Evolutionary conservation across 192 early-diverging fungal species (phyloP).

Genomic region (Dispira simplex): DNA sequence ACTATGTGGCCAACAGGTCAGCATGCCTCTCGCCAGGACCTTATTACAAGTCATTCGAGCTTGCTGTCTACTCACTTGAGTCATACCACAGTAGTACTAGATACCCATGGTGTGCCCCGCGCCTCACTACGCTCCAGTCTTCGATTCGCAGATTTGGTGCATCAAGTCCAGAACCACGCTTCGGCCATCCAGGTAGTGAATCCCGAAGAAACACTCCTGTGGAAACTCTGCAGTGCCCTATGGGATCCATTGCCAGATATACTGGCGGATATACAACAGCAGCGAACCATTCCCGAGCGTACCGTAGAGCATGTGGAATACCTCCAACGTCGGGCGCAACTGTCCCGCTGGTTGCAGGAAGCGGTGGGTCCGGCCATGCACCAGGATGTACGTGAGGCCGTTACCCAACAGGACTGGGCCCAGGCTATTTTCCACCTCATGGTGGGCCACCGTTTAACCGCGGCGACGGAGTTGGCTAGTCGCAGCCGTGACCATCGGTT

Average conservation of each 20-base stretch:
- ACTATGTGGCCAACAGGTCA: neutral
- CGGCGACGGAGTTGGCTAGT: conserved; percentile 47
- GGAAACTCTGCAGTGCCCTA: conserved; percentile 36
- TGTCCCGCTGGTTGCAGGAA: conserved; percentile 48
- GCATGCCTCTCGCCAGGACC: neutral
- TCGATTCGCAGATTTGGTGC: conserved; percentile 7
- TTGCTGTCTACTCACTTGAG: conserved; percentile 2
- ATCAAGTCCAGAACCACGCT: neutral
- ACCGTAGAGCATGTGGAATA: conserved; percentile 14
- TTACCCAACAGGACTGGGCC: conserved; percentile 16
- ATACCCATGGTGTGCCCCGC: conserved; percentile 2
- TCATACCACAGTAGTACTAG: neutral
- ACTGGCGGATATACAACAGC: neutral
- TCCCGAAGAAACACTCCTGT: conserved; percentile 23
- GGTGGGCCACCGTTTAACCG: conserved; percentile 38
- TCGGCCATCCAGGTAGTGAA: neutral
- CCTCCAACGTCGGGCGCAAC: conserved; percentile 32
- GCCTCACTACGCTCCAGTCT: conserved; percentile 9
- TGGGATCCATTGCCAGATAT: conserved; percentile 26
- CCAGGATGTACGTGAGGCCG: conserved; percentile 19
- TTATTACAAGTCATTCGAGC: neutral
- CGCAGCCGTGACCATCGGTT: conserved; percentile 47
- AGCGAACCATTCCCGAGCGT: too few relatives aligned
- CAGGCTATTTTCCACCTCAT: conserved; percentile 36
- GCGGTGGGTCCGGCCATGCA: conserved; percentile 30